phyloP scores from a whole-genome alignment of 148 eudicot genomes.

The Diospyros lotus region DNA sequence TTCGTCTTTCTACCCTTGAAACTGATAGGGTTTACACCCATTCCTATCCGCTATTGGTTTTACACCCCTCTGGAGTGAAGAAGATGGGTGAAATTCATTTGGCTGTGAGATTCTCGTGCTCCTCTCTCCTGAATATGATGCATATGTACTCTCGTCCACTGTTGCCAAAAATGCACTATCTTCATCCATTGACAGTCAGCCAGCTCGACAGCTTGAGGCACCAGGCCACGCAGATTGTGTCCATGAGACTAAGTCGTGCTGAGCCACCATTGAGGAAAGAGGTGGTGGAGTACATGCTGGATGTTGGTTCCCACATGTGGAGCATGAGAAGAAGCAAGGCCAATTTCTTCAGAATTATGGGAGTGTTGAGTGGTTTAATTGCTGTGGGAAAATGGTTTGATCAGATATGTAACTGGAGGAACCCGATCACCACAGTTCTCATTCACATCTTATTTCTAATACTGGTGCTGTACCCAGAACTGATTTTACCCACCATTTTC shows the following conservation, averaged over 20 bases:
- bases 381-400: constrained; percentile 12
- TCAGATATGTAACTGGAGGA: constrained; percentile 11
- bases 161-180: constrained; percentile 9
- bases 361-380: constrained; percentile 8
- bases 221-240: constrained; percentile 12
- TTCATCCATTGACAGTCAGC: constrained; percentile 8
- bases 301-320: constrained; percentile 14
- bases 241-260: constrained; percentile 6
- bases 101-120: constrained; percentile 10
- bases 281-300: constrained; percentile 11
- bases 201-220: constrained; percentile 9
- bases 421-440: constrained; percentile 10
- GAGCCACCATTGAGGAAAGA: constrained; percentile 13
- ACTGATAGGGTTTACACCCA: constrained; percentile 3
- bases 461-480: constrained; percentile 9
- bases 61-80: constrained; percentile 4
- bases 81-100: constrained; percentile 14
- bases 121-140: constrained; percentile 11
- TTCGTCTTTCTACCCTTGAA: constrained; percentile 12
- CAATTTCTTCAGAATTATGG: constrained; percentile 8
- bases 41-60: constrained; percentile 7
- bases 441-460: constrained; percentile 10
- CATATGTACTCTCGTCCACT: constrained; percentile 8
- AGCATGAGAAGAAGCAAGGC: constrained; percentile 14
- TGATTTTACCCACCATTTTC: constrained; percentile 14